Conservation (phyloP, 768 basidiomycete genomes). For the Pisolithus orientalis region DNA sequence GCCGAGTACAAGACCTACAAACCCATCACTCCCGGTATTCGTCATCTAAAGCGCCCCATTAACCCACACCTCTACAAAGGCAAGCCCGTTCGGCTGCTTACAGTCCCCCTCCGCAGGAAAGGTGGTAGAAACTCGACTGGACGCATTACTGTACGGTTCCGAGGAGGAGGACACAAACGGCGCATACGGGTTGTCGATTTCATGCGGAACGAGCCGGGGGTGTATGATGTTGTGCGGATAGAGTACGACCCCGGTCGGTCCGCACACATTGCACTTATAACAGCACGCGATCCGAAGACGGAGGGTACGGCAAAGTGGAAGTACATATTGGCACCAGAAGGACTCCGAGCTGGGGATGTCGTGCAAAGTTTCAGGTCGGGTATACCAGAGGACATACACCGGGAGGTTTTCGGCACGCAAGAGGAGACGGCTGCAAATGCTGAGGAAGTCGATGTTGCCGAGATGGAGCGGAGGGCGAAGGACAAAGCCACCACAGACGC, state of each 20-base stretch:
- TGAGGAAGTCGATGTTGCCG: conserved; percentile 13
- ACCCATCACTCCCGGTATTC: conserved; percentile 78
- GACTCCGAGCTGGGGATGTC: conserved; percentile 79
- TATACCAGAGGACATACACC: conserved; percentile 62
- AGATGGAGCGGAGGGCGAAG: conserved; percentile 17
- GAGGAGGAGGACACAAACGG: conserved; percentile 87
- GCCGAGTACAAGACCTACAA: conserved; percentile 84
- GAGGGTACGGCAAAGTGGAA: conserved; percentile 62
- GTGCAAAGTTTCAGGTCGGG: conserved; percentile 84
- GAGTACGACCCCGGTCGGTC: conserved; percentile 95
- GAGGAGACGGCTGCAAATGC: conserved; percentile 2
- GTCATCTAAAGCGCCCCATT: conserved; percentile 80
- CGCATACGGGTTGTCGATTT: conserved; percentile 89
- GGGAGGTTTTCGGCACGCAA: conserved; percentile 34
- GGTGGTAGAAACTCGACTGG: conserved; percentile 86
- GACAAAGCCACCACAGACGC: conserved; percentile 42
- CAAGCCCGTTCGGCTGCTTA: conserved; percentile 77
- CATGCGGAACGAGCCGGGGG: conserved; percentile 64
- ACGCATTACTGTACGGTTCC: conserved; percentile 78
- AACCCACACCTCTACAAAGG: conserved; percentile 82
- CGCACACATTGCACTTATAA: conserved; percentile 89
- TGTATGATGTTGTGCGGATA: conserved; percentile 86
- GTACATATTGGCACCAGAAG: conserved; percentile 92
- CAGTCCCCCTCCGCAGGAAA: conserved; percentile 70
- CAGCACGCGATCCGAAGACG: conserved; percentile 48